phyloP scores from a whole-genome alignment of 768 basidiomycete genomes.

The Boletus rex-veris region DNA sequence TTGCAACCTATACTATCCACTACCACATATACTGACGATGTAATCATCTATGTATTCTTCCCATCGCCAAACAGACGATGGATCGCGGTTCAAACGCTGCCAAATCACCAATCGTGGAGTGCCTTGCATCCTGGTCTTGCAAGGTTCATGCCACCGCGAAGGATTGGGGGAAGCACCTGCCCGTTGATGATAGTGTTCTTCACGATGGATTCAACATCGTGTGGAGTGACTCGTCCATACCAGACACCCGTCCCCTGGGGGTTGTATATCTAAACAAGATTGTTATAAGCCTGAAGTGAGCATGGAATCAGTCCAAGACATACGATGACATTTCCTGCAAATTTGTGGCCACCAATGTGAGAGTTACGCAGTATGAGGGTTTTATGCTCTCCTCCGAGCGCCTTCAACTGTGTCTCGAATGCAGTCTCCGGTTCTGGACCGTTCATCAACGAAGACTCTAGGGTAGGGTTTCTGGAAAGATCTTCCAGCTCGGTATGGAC shows the following conservation, averaged over 20 bases:
- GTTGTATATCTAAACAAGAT: constrained; percentile 64
- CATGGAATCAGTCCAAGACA: constrained; percentile 32
- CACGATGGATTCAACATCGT: constrained; percentile 83
- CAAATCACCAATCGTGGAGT: constrained; percentile 68
- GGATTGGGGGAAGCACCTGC: constrained; percentile 75
- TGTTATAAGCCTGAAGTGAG: not conserved
- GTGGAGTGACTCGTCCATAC: constrained; percentile 91
- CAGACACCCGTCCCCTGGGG: constrained; percentile 84
- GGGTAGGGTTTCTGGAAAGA: constrained; percentile 32
- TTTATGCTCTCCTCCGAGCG: constrained; percentile 53
- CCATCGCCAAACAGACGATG: not conserved
- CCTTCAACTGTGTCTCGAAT: constrained; percentile 44
- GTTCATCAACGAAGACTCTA: constrained; percentile 21
- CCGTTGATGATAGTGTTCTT: constrained; percentile 85
- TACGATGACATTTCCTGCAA: constrained; percentile 87
- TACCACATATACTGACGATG: constrained; percentile 26
- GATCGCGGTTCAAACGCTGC: not conserved
- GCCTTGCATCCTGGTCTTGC: constrained; percentile 61
- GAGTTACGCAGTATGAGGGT: constrained; percentile 85
- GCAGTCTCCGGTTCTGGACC: constrained; percentile 48
- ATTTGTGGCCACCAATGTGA: constrained; percentile 93
- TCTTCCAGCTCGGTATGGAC: constrained; percentile 74
- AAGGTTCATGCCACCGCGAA: constrained; percentile 85
- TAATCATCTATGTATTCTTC: constrained; percentile 17
- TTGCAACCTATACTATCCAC: constrained; percentile 20